Evolutionary conservation across 2,329 filamentous ascomycete species (phyloP).

Genomic region (Fusarium floridanum): DNA sequence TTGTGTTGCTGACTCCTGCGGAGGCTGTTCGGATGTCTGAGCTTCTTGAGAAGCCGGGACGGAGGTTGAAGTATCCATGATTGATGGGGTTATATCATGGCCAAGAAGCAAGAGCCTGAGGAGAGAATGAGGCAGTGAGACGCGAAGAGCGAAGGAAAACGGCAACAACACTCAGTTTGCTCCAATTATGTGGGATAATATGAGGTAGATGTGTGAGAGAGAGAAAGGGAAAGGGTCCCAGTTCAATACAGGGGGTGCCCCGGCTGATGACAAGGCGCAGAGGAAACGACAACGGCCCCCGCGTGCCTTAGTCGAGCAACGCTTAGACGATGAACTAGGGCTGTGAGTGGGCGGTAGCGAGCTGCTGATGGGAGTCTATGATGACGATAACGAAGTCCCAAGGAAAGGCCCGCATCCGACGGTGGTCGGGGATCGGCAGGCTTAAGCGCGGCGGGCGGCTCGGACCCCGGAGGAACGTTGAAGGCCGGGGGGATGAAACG

Average conservation of each 20-base stretch:
- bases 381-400: constrained; percentile 20
- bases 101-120: not conserved
- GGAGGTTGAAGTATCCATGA: constrained; percentile 20
- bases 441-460: not conserved
- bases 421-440: constrained; percentile 5
- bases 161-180: not conserved
- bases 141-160: not conserved
- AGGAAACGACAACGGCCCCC: constrained; percentile 18
- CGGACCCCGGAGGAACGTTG: constrained; percentile 1
- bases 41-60: not conserved
- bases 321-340: not conserved
- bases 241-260: constrained; percentile 14
- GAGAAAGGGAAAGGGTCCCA: not conserved
- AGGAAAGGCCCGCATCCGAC: not conserved
- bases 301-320: constrained; percentile 22
- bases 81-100: constrained; percentile 1
- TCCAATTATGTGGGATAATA: not conserved
- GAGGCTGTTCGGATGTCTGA: constrained; percentile 9
- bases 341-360: constrained; percentile 34
- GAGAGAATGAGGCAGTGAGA: not conserved
- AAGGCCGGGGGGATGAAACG: not conserved
- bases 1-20: constrained; percentile 25
- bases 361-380: constrained; percentile 28
- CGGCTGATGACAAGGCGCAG: constrained; percentile 2
- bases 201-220: not conserved